Base-by-base conservation (phyloP, 2,329 filamentous ascomycete species). In the Cryphonectria naterciae region DNA sequence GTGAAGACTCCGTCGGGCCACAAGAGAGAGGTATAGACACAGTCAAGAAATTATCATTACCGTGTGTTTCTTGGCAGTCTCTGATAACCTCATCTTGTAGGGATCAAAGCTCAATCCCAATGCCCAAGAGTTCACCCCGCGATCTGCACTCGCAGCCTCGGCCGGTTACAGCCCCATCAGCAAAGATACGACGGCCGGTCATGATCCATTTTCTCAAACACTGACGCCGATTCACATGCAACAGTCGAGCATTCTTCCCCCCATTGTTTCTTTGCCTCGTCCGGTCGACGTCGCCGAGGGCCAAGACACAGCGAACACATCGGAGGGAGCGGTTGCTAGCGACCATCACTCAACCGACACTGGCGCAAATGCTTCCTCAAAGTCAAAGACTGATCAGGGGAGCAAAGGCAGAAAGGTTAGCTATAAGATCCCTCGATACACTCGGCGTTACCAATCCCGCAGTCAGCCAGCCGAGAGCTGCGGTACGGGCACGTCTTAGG, bases 71-170 rank as follows among this genome's bases (percentile, higher is more conserved):
- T 80, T 80, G 79, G 80, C 79, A 80, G 80, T 82, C 80, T 81
- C 82, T 84, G 79, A 85, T 79, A 77, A 70, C 68, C 69, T 69
- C 68, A 79, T 75, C 72, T 76, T 79, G 75, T 79, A 88, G 85
- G 84, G 80, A 78, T 85, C 82, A 72, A 86, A 81, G 76, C 79
- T 89, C 75, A 89, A 89, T 78, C 87, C 87, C 43, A 80, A 83
- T 74, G 87, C 87, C 39, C 83, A 85, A 61, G 83, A 84, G 68
- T 89, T 89, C 72, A 88, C 86, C 1, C 87, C 87, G 64, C 82
- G 82, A 68, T 78, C 80, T 22, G 60, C 74, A 39, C 74, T 76
- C 69, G 70, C 75, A 46, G 73, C 73, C 37, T 67, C 68, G 64
- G 19, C 49, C 72, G 5, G 71, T 73, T 46, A 72, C 76, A 35